These are phyloP conservation scores for Boeremia exigua DNA, from an alignment of 2,329 filamentous ascomycete species.

Conservation along the genomic window DNA sequence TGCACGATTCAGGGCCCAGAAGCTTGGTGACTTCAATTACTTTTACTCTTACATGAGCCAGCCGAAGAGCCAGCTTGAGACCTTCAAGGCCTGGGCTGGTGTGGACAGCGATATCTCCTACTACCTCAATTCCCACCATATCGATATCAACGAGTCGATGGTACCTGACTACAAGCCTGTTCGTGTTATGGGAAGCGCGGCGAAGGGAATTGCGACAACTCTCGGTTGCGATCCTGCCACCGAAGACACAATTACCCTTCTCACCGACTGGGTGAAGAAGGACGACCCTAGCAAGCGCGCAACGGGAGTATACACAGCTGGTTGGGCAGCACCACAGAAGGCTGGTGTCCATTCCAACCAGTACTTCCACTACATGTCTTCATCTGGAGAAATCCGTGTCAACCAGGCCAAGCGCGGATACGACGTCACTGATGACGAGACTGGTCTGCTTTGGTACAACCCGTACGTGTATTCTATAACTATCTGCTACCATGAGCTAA, in stretches of 20 bases:
- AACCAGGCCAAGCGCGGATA: constrained; percentile 96
- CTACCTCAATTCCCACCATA: constrained; percentile 94
- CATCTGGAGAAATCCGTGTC: constrained; percentile 82
- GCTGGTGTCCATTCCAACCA: constrained; percentile 97
- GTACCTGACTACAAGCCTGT: constrained; percentile 80
- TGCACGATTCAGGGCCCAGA: constrained; percentile 76
- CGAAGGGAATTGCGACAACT: constrained; percentile 77
- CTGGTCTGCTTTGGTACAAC: constrained; percentile 81
- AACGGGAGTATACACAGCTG: constrained; percentile 90
- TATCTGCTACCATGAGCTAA: constrained; percentile 10
- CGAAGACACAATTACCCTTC: constrained; percentile 90
- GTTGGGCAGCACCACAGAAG: constrained; percentile 91
- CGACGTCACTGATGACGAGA: constrained; percentile 85
- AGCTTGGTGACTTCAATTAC: constrained; percentile 94
- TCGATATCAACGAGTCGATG: constrained; percentile 93
- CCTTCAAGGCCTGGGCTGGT: constrained; percentile 93
- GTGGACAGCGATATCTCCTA: constrained; percentile 93
- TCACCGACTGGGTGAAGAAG: constrained; percentile 86
- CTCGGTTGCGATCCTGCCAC: constrained; percentile 81
- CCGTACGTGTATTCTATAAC: constrained; percentile 59
- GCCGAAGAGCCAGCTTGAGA: constrained; percentile 77
- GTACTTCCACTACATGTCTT: constrained; percentile 93
- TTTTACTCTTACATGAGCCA: constrained; percentile 98
- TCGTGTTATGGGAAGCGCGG: constrained; percentile 78
- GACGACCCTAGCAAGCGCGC: constrained; percentile 72